These are phyloP conservation scores for Colletotrichum sp. DNA, from an alignment of 2,329 filamentous ascomycete species.

Conservation along the genomic window DNA sequence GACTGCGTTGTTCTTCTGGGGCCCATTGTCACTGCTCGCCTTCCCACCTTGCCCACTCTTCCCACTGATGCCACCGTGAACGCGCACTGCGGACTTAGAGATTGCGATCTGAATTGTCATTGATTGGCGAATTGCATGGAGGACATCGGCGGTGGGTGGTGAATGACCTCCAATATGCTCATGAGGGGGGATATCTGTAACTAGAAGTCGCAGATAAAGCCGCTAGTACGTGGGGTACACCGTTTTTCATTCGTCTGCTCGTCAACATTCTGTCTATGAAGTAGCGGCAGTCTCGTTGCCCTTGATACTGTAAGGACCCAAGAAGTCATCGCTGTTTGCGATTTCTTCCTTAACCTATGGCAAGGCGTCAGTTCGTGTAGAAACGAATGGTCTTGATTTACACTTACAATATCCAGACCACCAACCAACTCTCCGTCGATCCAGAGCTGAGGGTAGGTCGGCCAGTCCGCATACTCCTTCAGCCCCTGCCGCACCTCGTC, in stretches of 20 bases:
- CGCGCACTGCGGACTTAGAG: neutral
- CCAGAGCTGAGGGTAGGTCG: constrained; percentile 96
- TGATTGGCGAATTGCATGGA: neutral
- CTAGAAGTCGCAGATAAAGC: neutral
- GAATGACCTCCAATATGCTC: neutral
- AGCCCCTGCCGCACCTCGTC: constrained; percentile 95
- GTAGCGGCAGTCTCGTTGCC: constrained; percentile 42
- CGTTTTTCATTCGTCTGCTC: neutral
- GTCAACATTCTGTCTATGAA: constrained; percentile 12
- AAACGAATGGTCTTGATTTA: neutral
- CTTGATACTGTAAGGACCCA: constrained; percentile 73
- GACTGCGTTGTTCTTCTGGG: neutral
- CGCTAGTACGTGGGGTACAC: neutral
- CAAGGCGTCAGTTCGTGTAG: neutral
- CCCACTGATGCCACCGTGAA: neutral
- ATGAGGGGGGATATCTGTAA: neutral
- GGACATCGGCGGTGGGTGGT: neutral
- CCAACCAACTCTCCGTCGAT: constrained; percentile 89
- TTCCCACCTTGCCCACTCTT: neutral
- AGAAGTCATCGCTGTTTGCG: constrained; percentile 80
- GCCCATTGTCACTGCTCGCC: neutral
- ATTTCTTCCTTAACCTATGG: constrained; percentile 90
- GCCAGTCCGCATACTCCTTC: constrained; percentile 99
- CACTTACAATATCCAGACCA: constrained; percentile 90
- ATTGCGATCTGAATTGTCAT: neutral